phyloP scores from a whole-genome alignment of 192 early-diverging fungal species.

The Coemansia sp. region DNA sequence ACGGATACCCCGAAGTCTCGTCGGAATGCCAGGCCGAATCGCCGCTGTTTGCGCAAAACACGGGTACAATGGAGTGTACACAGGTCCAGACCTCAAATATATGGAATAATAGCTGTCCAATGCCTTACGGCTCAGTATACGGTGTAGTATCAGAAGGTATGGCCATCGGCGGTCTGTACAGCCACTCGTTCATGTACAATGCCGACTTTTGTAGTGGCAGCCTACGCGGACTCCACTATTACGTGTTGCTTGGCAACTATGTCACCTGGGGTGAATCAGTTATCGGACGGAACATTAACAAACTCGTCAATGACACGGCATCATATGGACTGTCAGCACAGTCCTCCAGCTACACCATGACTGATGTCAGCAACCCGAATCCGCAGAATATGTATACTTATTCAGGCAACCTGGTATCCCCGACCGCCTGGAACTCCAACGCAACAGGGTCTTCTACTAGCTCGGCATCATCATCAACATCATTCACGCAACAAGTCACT shows the following conservation, averaged over 20 bases:
- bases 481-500: neutral
- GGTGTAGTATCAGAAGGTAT: constrained; percentile 2
- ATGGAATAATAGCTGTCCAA: constrained; percentile 5
- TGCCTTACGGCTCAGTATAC: constrained; percentile 21
- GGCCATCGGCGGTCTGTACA: constrained; percentile 20
- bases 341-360: constrained; percentile 1
- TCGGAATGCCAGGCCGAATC: neutral
- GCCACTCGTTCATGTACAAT: constrained; percentile 17
- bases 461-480: neutral
- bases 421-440: neutral
- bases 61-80: neutral
- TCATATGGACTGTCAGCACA: neutral
- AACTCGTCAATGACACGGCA: neutral
- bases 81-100: neutral
- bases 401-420: neutral
- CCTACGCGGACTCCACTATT: constrained; percentile 15
- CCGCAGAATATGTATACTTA: neutral
- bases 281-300: constrained; percentile 7
- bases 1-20: neutral
- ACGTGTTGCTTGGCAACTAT: constrained; percentile 16
- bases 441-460: neutral
- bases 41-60: constrained; percentile 14
- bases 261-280: constrained; percentile 20
- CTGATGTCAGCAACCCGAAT: neutral
- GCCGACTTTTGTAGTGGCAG: constrained; percentile 11